A percentile compares a stretch with the other conserved stretches of the same genome.
These are phyloP conservation scores for Orbilia brochopaga DNA, from an alignment of 2,329 filamentous ascomycete genomes.

Conservation along the genomic window DNA sequence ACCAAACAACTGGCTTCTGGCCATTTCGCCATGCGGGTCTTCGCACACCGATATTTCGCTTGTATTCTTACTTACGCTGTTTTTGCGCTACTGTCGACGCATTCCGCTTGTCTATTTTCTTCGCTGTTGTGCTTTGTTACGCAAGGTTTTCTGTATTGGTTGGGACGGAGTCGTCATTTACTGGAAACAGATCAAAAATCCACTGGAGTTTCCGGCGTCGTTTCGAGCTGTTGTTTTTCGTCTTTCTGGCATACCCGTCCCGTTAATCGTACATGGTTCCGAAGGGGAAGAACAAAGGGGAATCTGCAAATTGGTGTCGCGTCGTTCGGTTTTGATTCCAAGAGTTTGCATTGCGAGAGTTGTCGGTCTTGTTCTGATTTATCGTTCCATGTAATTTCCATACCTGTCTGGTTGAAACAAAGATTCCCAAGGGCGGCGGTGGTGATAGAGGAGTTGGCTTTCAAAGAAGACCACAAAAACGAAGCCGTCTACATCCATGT, in stretches of 20 bases:
- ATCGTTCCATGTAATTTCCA: slow-evolving; percentile 1
- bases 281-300: neutral
- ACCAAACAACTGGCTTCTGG: neutral
- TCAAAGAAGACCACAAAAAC: neutral
- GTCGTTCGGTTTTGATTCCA: neutral
- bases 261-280: neutral
- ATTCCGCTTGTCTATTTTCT: neutral
- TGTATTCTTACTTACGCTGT: neutral
- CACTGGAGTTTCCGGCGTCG: neutral
- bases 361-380: neutral
- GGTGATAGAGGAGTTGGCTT: slow-evolving; percentile 8
- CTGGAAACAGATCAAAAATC: slow-evolving; percentile 4
- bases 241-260: neutral
- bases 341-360: neutral
- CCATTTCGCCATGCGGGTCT: neutral
- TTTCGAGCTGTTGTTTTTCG: neutral
- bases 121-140: slow-evolving; percentile 4
- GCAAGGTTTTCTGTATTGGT: slow-evolving; percentile 3
- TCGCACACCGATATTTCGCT: neutral
- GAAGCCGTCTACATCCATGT: neutral
- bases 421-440: slow-evolving; percentile 8
- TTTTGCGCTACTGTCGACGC: neutral
- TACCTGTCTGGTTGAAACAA: slow-evolving; percentile 3
- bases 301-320: slow-evolving; percentile 1
- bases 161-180: slow-evolving; percentile 3